Evolutionary conservation across 495 filamentous ascomycete species (phyloP), one percentile per base, ranked within the genome.

Genomic region (Talaromyces nanjingensis): DNA sequence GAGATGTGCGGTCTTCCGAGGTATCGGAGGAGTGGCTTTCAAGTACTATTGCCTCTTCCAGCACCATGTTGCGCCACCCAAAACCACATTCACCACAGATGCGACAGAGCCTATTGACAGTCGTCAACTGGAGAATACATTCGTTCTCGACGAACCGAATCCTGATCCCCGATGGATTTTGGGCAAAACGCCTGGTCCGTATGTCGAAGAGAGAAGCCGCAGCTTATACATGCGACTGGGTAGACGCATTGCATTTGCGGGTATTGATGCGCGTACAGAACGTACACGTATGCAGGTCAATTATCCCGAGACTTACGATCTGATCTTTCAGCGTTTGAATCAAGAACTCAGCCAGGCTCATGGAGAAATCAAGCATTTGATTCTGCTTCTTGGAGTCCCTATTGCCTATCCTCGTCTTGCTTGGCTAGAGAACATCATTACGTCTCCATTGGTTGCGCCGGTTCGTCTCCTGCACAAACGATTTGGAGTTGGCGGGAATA

Each of bases 31-130:
- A 24, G 84, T 89, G 18, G 89, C 91, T 3, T 88, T 88, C 76
- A 96, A 92, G 71, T 96, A 96, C 75, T 97, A 97, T 71, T 85
- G 92, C 74, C 82, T 98, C 20, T 97, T 98, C 77, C 93, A 97
- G 77, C 93, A 97, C 64, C 93, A 98, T 66, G 79, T 93, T 27
- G 80, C 91, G 16, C 92, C 92, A 16, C 91, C 91, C 11, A 79
- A 82, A 64, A 91, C 88, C 5, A 94, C 92, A 3, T 96, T 88
- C 72, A 94, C 90, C 11, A 91, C 91, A 0, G 85, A 87, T 70
- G 79, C 82, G 6, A 79, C 84, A 4, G 75, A 80, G 18, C 81
- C 81, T 6, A 69, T 77, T 9, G 90, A 93, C 68, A 83, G 84
- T 4, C 81, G 83, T 49, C 91, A 94, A 70, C 69, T 87, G 22